These are phyloP conservation scores for Eucalyptus viminalis DNA, from an alignment of 345 rosid species.

Conservation along the genomic window DNA sequence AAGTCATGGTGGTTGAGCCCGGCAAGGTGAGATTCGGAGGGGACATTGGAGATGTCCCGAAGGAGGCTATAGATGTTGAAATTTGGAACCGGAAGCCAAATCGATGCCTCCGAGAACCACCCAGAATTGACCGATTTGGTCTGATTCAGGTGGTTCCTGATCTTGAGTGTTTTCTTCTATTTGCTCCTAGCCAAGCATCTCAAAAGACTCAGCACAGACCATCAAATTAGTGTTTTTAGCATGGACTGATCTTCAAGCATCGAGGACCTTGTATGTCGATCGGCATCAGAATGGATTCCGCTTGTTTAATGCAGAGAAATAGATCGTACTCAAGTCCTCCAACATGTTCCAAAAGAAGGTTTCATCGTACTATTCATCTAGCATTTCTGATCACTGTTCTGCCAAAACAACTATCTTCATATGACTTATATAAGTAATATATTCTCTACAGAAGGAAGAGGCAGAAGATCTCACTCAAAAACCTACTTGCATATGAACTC, in stretches of 20 bases:
- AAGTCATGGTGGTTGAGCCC: too few relatives aligned
- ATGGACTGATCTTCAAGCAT: background rate
- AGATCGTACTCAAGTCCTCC: background rate
- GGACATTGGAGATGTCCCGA: too few relatives aligned
- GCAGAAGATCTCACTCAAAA: background rate
- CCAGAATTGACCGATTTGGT: too few relatives aligned
- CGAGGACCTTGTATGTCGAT: background rate
- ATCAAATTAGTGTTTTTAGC: background rate
- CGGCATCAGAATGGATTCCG: background rate
- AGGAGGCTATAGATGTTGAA: too few relatives aligned
- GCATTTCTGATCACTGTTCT: background rate
- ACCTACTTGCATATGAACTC: background rate
- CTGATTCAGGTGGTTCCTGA: too few relatives aligned
- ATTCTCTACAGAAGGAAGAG: background rate
- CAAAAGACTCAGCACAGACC: background rate
- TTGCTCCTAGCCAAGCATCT: background rate
- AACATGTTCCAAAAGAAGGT: background rate
- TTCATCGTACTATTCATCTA: background rate
- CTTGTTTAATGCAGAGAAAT: background rate
- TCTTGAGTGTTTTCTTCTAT: background rate
- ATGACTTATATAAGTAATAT: background rate
- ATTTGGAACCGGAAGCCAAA: too few relatives aligned
- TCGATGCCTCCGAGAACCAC: too few relatives aligned
- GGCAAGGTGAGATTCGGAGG: too few relatives aligned
- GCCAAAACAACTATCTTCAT: background rate